Conservation (phyloP, 2,329 filamentous ascomycete species). For the Geosmithia flava region DNA sequence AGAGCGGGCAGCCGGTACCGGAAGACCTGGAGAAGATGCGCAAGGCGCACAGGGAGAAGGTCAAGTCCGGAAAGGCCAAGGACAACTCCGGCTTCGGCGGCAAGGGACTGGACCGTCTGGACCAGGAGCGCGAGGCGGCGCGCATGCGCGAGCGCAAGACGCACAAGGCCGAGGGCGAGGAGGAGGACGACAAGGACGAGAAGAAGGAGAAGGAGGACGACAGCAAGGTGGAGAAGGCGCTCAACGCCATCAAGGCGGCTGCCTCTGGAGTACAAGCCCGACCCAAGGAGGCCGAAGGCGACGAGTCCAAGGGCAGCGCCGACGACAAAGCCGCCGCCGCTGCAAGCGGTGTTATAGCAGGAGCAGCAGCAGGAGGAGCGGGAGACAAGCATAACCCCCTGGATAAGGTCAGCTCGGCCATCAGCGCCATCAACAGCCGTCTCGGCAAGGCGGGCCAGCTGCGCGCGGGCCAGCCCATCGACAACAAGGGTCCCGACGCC, state of each 20-base stretch:
- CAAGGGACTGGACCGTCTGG: constrained; percentile 83
- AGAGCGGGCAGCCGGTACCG: constrained; percentile 77
- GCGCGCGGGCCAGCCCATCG: constrained; percentile 84
- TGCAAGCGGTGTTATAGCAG: constrained; percentile 40
- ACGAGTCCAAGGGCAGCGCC: constrained; percentile 13
- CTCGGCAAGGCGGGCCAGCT: constrained; percentile 83
- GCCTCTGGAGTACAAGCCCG: constrained; percentile 44
- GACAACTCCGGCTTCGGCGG: constrained; percentile 85
- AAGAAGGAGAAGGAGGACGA: constrained; percentile 58
- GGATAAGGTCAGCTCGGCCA: constrained; percentile 81
- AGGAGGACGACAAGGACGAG: constrained; percentile 60
- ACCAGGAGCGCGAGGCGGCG: constrained; percentile 80
- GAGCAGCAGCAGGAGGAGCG: constrained; percentile 41
- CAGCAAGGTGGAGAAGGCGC: constrained; percentile 56
- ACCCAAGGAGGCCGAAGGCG: constrained; percentile 27
- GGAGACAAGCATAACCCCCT: constrained; percentile 46
- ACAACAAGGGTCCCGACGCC: constrained; percentile 96
- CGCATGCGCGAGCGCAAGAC: constrained; percentile 78
- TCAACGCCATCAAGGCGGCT: constrained; percentile 51
- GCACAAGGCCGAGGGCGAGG: constrained; percentile 76
- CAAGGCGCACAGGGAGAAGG: constrained; percentile 72
- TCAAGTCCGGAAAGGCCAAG: constrained; percentile 86
- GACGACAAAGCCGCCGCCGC: constrained; percentile 9
- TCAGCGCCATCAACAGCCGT: constrained; percentile 81
- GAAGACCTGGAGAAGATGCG: constrained; percentile 54